These are phyloP conservation scores for Cystobasidium tubakii DNA, from an alignment of 768 basidiomycete species.

Conservation along the genomic window DNA sequence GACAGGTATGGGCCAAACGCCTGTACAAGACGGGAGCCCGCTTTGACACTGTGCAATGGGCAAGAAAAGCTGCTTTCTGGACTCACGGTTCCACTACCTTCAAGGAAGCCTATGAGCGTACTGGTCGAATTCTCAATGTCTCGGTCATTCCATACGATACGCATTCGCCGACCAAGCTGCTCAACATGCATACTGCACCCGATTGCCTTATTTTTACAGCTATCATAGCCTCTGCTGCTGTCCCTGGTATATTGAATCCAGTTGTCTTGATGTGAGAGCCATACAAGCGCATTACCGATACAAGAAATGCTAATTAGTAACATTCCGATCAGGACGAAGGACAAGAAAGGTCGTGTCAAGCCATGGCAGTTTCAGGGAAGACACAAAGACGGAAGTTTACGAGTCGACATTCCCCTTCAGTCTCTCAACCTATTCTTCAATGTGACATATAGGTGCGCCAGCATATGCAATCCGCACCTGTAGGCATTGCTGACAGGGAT, in stretches of 20 bases:
- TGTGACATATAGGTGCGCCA: conserved; percentile 60
- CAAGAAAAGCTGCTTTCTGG: conserved; percentile 81
- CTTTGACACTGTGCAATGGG: conserved; percentile 86
- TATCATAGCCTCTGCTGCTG: conserved; percentile 65
- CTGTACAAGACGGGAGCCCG: conserved; percentile 85
- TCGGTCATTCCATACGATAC: conserved; percentile 52
- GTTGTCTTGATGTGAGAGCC: conserved; percentile 78
- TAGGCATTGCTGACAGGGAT: too few species aligned
- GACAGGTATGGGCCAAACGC: conserved; percentile 48
- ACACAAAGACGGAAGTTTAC: conserved; percentile 44
- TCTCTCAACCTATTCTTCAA: conserved; percentile 53
- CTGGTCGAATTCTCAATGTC: conserved; percentile 77
- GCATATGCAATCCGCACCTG: too few species aligned
- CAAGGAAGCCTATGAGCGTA: conserved; percentile 84
- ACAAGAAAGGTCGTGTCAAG: conserved; percentile 39
- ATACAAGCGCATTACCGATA: not conserved
- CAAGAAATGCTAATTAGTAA: too few species aligned
- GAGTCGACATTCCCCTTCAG: conserved; percentile 78
- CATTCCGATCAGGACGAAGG: conserved; percentile 32
- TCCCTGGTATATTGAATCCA: conserved; percentile 89
- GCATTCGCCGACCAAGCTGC: conserved; percentile 78
- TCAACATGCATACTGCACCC: conserved; percentile 94
- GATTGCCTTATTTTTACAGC: conserved; percentile 59
- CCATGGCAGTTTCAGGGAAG: conserved; percentile 46
- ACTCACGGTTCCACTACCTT: conserved; percentile 90